Evolutionary conservation across 768 basidiomycete species (phyloP).

Genomic region (Phanerochaete carnosa): DNA sequence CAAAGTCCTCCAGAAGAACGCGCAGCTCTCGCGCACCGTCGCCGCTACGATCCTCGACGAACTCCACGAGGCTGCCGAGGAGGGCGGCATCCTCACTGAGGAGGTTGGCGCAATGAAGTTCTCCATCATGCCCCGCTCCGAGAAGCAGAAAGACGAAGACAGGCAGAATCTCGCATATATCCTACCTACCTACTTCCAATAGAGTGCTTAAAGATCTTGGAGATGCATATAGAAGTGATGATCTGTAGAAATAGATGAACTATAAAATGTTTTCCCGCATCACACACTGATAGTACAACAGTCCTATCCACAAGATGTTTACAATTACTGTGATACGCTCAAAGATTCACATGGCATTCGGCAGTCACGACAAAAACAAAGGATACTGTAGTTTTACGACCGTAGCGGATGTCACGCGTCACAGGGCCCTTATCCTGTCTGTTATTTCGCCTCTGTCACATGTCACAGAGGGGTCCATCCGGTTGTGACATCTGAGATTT

Average conservation of each 20-base stretch:
- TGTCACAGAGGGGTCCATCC: too few relatives aligned
- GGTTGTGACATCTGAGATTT: too few relatives aligned
- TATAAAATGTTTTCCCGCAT: background rate
- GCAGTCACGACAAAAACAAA: too few relatives aligned
- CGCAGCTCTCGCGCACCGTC: slow-evolving; percentile 78
- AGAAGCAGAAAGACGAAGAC: slow-evolving; percentile 54
- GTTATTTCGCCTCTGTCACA: too few relatives aligned
- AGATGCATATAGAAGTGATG: background rate
- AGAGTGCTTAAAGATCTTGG: background rate
- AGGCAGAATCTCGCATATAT: slow-evolving; percentile 69
- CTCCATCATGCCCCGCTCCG: slow-evolving; percentile 75
- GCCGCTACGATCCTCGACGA: slow-evolving; percentile 68
- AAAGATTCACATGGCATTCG: too few relatives aligned
- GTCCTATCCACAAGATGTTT: background rate
- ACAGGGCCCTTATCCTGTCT: too few relatives aligned
- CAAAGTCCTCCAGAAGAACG: slow-evolving; percentile 84
- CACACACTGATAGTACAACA: background rate
- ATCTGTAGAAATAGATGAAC: background rate
- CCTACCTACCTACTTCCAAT: slow-evolving; percentile 70
- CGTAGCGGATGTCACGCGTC: too few relatives aligned
- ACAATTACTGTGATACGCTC: background rate
- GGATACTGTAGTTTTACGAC: too few relatives aligned
- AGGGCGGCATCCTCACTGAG: slow-evolving; percentile 57
- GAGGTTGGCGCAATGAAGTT: slow-evolving; percentile 83
- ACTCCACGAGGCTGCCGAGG: slow-evolving; percentile 53